Evolutionary conservation across 805 yeast species (phyloP), one percentile per base, ranked within the genome.

Genomic region (Dipodascus albidus): DNA sequence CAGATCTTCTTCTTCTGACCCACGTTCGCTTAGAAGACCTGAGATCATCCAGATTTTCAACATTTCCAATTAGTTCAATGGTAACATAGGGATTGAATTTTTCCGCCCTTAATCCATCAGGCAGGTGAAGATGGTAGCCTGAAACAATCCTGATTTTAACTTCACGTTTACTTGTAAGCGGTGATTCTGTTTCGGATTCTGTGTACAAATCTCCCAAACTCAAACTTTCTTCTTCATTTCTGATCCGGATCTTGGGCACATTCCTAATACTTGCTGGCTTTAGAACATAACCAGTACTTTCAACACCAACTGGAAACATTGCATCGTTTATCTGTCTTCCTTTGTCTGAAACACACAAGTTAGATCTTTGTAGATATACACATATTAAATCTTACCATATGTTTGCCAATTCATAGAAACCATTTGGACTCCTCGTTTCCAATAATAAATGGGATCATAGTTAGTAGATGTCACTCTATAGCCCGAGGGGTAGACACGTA

Each of bases 371-470:
- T 6, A 38, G 17, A 38, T 14, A 11, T 14, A 17, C 3, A 14
- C 20, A 38, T 3, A 11, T 38, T 6, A 14, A 38, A 38, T n/a
- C 44, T 38, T 38, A 38, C 44, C 44, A 38, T 80, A 83, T 0
- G 95, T 83, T 67, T 91, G 99, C 97, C 97, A 91, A 64, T 91
- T 93, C 0, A 96, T 83, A 0, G 99, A 98, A 2, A 87, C 98
- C 88, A 93, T 80, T 64, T 93, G 99, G 9, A 78, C 83, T 0
- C 99, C 99, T 49, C 77, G 72, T 50, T 74, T 74, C 99, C 99
- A 93, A 63, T 80, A 88, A 0, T 67, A 66, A 1, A 87, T 67
- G 0, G 99, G 98, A 48, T 77, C 77, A 63, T 87, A 90, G 63
- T 93, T 93, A 2, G 86, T 75, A 1, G 96, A 88, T 51, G 75